Percentiles rank a stretch among this genome's conserved stretches.
Evolutionary conservation across 129 eudicot genomes (phyloP).

Genomic region (Heracleum sosnowskyi): DNA sequence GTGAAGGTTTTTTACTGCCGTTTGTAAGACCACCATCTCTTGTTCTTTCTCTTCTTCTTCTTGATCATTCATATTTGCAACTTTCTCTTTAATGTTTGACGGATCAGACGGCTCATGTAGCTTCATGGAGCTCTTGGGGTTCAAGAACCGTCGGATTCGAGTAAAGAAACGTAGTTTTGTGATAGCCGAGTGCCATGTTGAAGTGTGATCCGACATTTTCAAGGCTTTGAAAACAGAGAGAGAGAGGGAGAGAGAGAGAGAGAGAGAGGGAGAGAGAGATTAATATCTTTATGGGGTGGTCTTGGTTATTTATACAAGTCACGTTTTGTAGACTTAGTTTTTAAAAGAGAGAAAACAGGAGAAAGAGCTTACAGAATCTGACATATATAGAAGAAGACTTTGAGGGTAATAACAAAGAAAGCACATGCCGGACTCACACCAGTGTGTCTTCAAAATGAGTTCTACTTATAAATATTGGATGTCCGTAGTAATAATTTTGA

Average conservation of each 20-base stretch:
- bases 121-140: constrained; percentile 24
- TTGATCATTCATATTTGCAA: constrained; percentile 1
- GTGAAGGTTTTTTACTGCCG: constrained; percentile 75
- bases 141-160: constrained; percentile 42
- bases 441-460: constrained; percentile 25
- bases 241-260: not conserved
- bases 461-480: constrained; percentile 4
- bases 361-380: constrained; percentile 8
- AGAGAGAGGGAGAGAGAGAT: not conserved
- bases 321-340: constrained; percentile 18
- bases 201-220: constrained; percentile 39
- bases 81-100: not conserved
- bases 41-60: constrained; percentile 16
- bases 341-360: constrained; percentile 12
- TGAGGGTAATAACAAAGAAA: constrained; percentile 26
- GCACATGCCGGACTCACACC: constrained; percentile 43
- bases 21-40: constrained; percentile 39
- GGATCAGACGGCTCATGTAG: constrained; percentile 21
- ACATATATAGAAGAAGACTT: constrained; percentile 23
- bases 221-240: constrained; percentile 10
- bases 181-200: constrained; percentile 35
- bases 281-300: constrained; percentile 8
- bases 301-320: constrained; percentile 7
- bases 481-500: not conserved
- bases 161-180: constrained; percentile 40